These are phyloP conservation scores for Xylaria sp. DNA, from an alignment of 495 filamentous ascomycete species.

Conservation along the genomic window DNA sequence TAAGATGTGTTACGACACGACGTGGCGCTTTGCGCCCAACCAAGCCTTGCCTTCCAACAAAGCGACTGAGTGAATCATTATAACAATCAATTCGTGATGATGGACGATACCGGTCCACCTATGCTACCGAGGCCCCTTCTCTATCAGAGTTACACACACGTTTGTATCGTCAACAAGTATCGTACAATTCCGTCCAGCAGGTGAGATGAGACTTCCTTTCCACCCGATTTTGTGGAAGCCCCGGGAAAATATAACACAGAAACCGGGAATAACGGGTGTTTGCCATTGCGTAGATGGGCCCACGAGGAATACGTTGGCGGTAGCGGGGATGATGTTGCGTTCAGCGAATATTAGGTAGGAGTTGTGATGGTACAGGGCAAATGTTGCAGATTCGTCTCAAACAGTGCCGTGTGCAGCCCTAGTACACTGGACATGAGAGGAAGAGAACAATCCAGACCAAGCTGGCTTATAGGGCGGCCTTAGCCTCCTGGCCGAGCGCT, in stretches of 20 bases:
- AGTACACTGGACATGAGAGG: not conserved
- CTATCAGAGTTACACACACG: conserved; percentile 16
- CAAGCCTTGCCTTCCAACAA: not conserved
- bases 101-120: conserved; percentile 31
- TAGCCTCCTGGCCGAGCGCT: conserved; percentile 42
- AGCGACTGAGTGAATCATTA: conserved; percentile 16
- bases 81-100: conserved; percentile 29
- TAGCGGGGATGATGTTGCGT: not conserved
- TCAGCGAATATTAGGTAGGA: conserved; percentile 10
- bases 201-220: conserved; percentile 26
- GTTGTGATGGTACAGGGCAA: conserved; percentile 13
- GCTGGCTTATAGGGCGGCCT: conserved; percentile 41
- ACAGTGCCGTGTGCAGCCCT: not conserved
- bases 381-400: not conserved
- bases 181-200: conserved; percentile 24
- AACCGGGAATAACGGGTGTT: not conserved
- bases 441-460: not conserved
- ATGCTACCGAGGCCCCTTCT: conserved; percentile 23
- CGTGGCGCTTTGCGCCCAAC: not conserved
- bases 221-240: not conserved
- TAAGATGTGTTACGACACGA: not conserved
- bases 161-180: conserved; percentile 27
- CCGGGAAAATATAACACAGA: not conserved
- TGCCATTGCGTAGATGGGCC: not conserved
- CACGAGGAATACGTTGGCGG: not conserved